Conservation (phyloP, 1,139 yeast species). For the Zygosaccharomyces pseudobailii region DNA sequence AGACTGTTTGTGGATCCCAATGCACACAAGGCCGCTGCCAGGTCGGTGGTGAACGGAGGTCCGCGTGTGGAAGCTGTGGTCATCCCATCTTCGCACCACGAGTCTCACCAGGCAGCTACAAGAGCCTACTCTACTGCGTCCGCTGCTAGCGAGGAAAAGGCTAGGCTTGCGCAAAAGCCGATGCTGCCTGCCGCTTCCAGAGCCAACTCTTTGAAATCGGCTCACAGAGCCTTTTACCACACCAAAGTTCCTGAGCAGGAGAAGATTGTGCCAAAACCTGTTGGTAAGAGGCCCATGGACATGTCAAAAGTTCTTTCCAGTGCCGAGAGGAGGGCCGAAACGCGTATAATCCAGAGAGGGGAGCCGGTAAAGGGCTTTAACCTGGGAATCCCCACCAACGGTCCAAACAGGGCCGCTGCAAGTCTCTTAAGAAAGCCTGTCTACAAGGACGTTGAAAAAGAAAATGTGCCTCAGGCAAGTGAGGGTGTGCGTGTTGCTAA, state of each 20-base stretch:
- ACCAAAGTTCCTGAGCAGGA: constrained; percentile 2
- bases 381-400: constrained; percentile 21
- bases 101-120: constrained; percentile 25
- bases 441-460: constrained; percentile 16
- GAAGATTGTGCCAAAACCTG: constrained; percentile 10
- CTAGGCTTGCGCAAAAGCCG: constrained; percentile 7
- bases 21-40: constrained; percentile 31
- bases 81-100: constrained; percentile 8
- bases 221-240: constrained; percentile 8
- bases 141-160: constrained; percentile 4
- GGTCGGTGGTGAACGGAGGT: constrained; percentile 17
- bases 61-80: constrained; percentile 8
- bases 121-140: constrained; percentile 28
- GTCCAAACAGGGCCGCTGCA: constrained; percentile 15
- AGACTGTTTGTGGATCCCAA: constrained; percentile 48
- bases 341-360: constrained; percentile 24
- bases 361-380: constrained; percentile 24
- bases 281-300: constrained; percentile 22
- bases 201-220: constrained; percentile 12
- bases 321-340: constrained; percentile 30
- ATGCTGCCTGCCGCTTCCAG: constrained; percentile 3
- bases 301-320: constrained; percentile 28
- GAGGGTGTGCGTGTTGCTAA: not conserved
- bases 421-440: constrained; percentile 14
- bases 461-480: constrained; percentile 15